phyloP scores from a whole-genome alignment of 306 rosid genomes.

The Hippophae tibetana region DNA sequence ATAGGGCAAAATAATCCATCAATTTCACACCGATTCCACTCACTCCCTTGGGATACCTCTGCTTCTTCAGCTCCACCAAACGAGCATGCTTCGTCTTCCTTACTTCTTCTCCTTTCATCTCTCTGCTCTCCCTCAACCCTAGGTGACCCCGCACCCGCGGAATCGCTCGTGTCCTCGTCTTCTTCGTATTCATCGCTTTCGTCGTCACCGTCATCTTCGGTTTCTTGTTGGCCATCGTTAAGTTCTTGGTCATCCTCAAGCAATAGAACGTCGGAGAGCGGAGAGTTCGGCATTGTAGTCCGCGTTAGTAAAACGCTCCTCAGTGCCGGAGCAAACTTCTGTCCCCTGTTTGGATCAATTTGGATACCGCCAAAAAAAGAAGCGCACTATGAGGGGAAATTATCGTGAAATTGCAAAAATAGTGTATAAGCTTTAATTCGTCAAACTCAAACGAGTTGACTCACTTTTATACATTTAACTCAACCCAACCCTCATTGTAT shows the following conservation, averaged over 20 bases:
- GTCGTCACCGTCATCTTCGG: constrained; percentile 2
- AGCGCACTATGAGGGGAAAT: too few relatives aligned
- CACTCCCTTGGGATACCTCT: constrained; percentile 40
- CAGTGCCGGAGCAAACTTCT: too few relatives aligned
- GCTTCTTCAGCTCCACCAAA: constrained; percentile 12
- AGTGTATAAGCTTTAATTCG: too few relatives aligned
- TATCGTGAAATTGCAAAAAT: too few relatives aligned
- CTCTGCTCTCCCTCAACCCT: constrained; percentile 22
- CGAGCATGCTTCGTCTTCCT: constrained; percentile 36
- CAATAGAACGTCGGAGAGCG: background rate
- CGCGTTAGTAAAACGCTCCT: background rate
- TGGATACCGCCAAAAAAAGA: too few relatives aligned
- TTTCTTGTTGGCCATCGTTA: constrained; percentile 11
- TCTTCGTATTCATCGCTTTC: constrained; percentile 25
- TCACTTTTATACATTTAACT: too few relatives aligned
- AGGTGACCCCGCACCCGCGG: constrained; percentile 11
- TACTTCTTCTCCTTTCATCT: constrained; percentile 56
- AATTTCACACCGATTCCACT: constrained; percentile 36
- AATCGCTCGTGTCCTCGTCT: constrained; percentile 2
- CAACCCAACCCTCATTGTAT: too few relatives aligned
- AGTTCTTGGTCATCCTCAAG: constrained; percentile 5
- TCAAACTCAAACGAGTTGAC: too few relatives aligned
- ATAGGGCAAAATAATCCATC: constrained; percentile 76
- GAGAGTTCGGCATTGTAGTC: constrained; percentile 9
- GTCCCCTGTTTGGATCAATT: too few relatives aligned